phyloP scores from a whole-genome alignment of 495 filamentous ascomycete species.

The Daldinia decipiens region DNA sequence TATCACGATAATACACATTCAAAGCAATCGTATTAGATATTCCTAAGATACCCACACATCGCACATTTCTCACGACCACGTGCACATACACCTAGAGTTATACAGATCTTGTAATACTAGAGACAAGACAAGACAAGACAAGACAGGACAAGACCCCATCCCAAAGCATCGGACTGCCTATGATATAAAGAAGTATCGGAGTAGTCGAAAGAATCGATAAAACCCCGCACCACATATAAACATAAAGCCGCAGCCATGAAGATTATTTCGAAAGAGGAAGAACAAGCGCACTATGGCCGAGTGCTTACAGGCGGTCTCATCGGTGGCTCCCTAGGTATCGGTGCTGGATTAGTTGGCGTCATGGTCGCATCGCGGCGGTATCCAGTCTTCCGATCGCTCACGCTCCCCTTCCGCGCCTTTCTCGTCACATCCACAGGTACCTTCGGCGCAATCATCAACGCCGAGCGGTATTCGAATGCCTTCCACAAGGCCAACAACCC shows the following conservation, averaged over 20 bases:
- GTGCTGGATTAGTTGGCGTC: slow-evolving; percentile 71
- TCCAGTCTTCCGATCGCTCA: slow-evolving; percentile 78
- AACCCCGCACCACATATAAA: slow-evolving; percentile 1
- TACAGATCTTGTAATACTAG: slow-evolving; percentile 4
- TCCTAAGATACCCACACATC: background rate
- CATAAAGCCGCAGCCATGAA: slow-evolving; percentile 72
- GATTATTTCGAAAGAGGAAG: slow-evolving; percentile 93
- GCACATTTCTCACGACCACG: background rate
- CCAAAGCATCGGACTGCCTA: background rate
- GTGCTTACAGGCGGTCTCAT: slow-evolving; percentile 81
- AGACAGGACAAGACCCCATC: background rate
- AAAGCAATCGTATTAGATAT: background rate
- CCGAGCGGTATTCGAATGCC: slow-evolving; percentile 78
- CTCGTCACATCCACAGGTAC: slow-evolving; percentile 84
- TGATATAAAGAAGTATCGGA: slow-evolving; percentile 1
- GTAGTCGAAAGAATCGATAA: background rate
- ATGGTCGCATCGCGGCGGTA: slow-evolving; percentile 69
- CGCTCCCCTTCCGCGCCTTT: slow-evolving; percentile 89
- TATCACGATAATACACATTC: slow-evolving; percentile 12
- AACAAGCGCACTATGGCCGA: slow-evolving; percentile 68
- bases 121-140: background rate
- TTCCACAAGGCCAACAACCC: slow-evolving; percentile 79
- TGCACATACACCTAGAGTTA: background rate
- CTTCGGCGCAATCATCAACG: slow-evolving; percentile 84
- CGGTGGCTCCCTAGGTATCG: slow-evolving; percentile 74